These are phyloP conservation scores for Myrica gale DNA, from an alignment of 306 rosid genomes.

Conservation along the genomic window DNA sequence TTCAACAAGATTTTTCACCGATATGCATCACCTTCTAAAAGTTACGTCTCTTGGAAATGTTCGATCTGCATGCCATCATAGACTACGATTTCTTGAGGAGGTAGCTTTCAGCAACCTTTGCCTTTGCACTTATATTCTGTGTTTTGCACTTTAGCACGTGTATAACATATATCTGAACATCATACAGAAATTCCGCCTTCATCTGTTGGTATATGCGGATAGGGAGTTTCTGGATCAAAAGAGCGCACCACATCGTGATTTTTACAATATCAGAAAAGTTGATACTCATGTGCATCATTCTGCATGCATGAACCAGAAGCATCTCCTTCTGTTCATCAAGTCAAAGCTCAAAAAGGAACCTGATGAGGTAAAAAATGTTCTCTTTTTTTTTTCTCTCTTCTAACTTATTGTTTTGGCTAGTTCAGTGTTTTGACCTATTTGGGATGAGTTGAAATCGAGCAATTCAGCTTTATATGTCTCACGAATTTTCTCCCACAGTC, in stretches of 20 bases:
- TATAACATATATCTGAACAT: slow-evolving; percentile 38
- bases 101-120: slow-evolving; percentile 37
- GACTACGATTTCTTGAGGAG: slow-evolving; percentile 82
- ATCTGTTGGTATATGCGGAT: slow-evolving; percentile 67
- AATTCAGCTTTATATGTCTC: neutral
- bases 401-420: slow-evolving; percentile 4
- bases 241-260: slow-evolving; percentile 85
- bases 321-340: slow-evolving; percentile 82
- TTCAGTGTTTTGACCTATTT: neutral
- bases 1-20: slow-evolving; percentile 75
- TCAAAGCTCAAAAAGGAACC: slow-evolving; percentile 76
- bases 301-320: slow-evolving; percentile 96
- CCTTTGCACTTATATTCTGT: slow-evolving; percentile 17
- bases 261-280: slow-evolving; percentile 83
- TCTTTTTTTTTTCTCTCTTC: neutral
- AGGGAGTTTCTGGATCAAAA: slow-evolving; percentile 72
- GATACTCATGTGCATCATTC: slow-evolving; percentile 93
- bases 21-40: slow-evolving; percentile 69
- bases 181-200: slow-evolving; percentile 84
- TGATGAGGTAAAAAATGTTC: slow-evolving; percentile 56
- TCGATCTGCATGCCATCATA: slow-evolving; percentile 76
- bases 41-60: slow-evolving; percentile 73
- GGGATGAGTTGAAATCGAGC: neutral
- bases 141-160: slow-evolving; percentile 21
- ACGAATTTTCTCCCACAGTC: neutral